These are phyloP conservation scores for Epichloe brachyelytri DNA, from an alignment of 2,329 filamentous ascomycete genomes.

Conservation along the genomic window DNA sequence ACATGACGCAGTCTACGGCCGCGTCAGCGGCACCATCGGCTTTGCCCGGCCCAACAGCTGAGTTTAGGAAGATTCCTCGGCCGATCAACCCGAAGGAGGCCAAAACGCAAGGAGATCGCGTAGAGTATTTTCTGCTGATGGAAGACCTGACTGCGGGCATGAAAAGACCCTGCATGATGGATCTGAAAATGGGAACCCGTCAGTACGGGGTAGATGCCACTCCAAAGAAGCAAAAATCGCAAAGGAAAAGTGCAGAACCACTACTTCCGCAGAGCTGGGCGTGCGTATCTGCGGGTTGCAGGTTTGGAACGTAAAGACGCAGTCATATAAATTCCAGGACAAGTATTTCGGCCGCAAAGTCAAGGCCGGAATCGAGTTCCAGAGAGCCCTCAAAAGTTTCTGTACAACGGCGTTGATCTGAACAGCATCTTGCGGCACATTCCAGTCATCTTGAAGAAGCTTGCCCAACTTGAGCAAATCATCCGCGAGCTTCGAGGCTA, in stretches of 20 bases:
- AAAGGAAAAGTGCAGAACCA: conserved; percentile 84
- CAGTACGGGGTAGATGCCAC: conserved; percentile 90
- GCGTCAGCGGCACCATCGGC: conserved; percentile 18
- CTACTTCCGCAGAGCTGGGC: conserved; percentile 81
- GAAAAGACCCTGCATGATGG: conserved; percentile 91
- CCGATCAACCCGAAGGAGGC: conserved; percentile 56
- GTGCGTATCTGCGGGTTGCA: conserved; percentile 93
- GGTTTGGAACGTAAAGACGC: conserved; percentile 77
- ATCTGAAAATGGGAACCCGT: conserved; percentile 96
- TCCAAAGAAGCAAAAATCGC: conserved; percentile 85
- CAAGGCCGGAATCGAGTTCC: conserved; percentile 79
- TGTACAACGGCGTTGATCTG: conserved; percentile 79
- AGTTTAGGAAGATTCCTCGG: conserved; percentile 34
- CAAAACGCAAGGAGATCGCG: conserved; percentile 45
- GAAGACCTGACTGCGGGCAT: conserved; percentile 95
- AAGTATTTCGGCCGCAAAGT: conserved; percentile 92
- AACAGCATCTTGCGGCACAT: conserved; percentile 76
- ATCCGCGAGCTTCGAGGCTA: conserved; percentile 71
- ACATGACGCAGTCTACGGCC: conserved; percentile 12
- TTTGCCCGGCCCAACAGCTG: conserved; percentile 23
- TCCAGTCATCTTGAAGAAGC: conserved; percentile 72
- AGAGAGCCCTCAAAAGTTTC: conserved; percentile 78
- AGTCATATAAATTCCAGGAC: conserved; percentile 89
- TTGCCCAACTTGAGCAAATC: conserved; percentile 71
- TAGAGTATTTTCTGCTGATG: conserved; percentile 84